Base-by-base conservation (phyloP, 768 basidiomycete genomes). In the Epithele typhae region DNA sequence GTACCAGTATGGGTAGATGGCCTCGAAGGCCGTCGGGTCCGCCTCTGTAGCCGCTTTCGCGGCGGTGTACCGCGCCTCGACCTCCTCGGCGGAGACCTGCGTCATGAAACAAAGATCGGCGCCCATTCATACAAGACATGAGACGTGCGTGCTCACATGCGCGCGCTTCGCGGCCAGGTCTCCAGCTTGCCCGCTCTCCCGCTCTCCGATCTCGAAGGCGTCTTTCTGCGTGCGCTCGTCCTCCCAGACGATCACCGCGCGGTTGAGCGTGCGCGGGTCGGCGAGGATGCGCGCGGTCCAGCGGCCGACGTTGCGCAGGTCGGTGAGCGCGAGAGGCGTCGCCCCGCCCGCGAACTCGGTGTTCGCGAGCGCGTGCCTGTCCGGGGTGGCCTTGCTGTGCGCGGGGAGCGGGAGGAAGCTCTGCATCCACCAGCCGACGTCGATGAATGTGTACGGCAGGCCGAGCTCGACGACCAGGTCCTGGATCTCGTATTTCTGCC, bases 211-310 rank as follows among this genome's bases (percentile, higher is more conserved):
- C n/a, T 14, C 35, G 35, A n/a, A 19, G 12, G 38, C 38, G 7
- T 11, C 21, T 11, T 9, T 14, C 11, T 9, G 5, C 19, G 19
- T 11, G 6, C 8, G 6, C 23, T 62, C 54, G 3, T 63, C 65
- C n/a, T 55, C 49, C 43, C 57, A 59, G 7, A 49, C 43, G 14
- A 58, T 49, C 6, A 67, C 58, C 21, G 24, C 49, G 27, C 59
- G 58, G 49, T 67, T 66, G 21, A 64, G 21, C 14, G 65, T 66
- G 15, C 63, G 46, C 19, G 49, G 40, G 36, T 67, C 65, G n/a
- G 51, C 52, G 36, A 67, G 56, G 39, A 67, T 64, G 24, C 52
- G 59, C 14, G 53, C 59, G 35, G 64, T 59, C 44, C 58, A 63
- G 0, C n/a, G 24, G 0, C 61, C 61, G 36, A 65, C 59, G 43